These are phyloP conservation scores for Ascochyta fabae DNA, from an alignment of 2,329 filamentous ascomycete genomes.

Conservation along the genomic window DNA sequence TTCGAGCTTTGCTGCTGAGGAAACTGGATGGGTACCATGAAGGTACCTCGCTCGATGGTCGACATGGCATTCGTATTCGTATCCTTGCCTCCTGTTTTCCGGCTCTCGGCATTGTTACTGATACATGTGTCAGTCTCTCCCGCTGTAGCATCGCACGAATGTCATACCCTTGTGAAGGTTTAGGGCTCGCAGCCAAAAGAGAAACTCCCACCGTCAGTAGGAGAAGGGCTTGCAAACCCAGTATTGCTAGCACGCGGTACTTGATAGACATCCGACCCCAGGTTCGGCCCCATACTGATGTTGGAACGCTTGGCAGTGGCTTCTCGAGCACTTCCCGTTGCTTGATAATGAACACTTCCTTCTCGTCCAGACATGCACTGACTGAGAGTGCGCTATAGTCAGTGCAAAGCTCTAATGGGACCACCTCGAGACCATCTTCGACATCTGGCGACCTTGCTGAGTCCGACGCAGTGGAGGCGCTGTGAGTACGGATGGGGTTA, in stretches of 20 bases:
- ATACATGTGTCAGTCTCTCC: not conserved
- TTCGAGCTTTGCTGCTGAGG: slow-evolving; percentile 34
- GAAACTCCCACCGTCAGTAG: slow-evolving; percentile 25
- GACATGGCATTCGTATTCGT: not conserved
- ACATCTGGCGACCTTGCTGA: slow-evolving; percentile 23
- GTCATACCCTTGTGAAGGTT: slow-evolving; percentile 15
- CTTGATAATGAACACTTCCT: slow-evolving; percentile 31
- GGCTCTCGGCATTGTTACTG: not conserved
- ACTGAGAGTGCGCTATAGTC: slow-evolving; percentile 29
- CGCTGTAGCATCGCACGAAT: not conserved
- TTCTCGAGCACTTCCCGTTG: slow-evolving; percentile 22
- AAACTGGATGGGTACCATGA: slow-evolving; percentile 23
- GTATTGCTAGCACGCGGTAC: slow-evolving; percentile 29
- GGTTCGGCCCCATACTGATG: slow-evolving; percentile 28
- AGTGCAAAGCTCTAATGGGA: slow-evolving; percentile 32
- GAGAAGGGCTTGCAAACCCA: slow-evolving; percentile 29
- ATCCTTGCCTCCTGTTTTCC: slow-evolving; percentile 3
- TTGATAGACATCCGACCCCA: slow-evolving; percentile 33
- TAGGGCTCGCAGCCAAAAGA: slow-evolving; percentile 21
- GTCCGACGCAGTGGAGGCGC: slow-evolving; percentile 18
- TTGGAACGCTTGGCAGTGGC: slow-evolving; percentile 33
- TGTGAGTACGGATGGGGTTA: slow-evolving; percentile 15
- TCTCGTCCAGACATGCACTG: slow-evolving; percentile 35
- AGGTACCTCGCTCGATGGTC: slow-evolving; percentile 30
- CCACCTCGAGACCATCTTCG: slow-evolving; percentile 40